Evolutionary conservation across 352 stramenopile genomes (phyloP), one percentile per base, ranked within the genome.

Genomic region (Globisporangium rhizosaccharum): DNA sequence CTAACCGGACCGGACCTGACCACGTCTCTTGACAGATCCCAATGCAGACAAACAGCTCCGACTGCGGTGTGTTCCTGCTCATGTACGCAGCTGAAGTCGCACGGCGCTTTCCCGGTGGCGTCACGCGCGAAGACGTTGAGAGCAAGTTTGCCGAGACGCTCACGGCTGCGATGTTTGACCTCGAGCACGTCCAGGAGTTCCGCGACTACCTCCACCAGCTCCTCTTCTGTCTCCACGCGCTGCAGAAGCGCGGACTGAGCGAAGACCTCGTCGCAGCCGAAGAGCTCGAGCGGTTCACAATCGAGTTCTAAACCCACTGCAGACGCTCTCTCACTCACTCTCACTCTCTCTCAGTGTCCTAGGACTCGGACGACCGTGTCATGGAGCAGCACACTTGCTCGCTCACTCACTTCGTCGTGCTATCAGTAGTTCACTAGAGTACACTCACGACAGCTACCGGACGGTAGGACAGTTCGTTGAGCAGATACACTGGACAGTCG

Each of bases 1-100:
- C 12, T 47, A 4, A 18, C 14, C 28, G 2, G 28, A 33, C 28
- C 28, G 2, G 28, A 33, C 28, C 28, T 33, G 28, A 23, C 23
- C 23, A 23, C 39, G 39, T 14, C 39, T 45, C 39, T 45, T 45
- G 17, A 12, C 23, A 90, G 84, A 92, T 98, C 59, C 94, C 96
- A 12, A 75, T 90, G 59, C 96, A 98, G 61, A 84, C 81, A 5
- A 98, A 98, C 58, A 88, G 73, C 20, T 98, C 88, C 9, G 96
- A 98, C 76, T 98, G 94, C 69, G 95, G 84, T 3, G 84, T 94
- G 18, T 94, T 88, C 44, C 51, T 94, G 26, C 67, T 94, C 25
- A 86, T 94, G 75, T 94, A 94, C 56, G 83, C 82, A 6, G 67
- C 72, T 3, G 73, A 82, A 46, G 82, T 93, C 36, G 67, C 87